Evolutionary conservation across 192 early-diverging fungal genomes (phyloP), one percentile per base, ranked within the genome.

Genomic region (Jimgerdemannia lactiflua): DNA sequence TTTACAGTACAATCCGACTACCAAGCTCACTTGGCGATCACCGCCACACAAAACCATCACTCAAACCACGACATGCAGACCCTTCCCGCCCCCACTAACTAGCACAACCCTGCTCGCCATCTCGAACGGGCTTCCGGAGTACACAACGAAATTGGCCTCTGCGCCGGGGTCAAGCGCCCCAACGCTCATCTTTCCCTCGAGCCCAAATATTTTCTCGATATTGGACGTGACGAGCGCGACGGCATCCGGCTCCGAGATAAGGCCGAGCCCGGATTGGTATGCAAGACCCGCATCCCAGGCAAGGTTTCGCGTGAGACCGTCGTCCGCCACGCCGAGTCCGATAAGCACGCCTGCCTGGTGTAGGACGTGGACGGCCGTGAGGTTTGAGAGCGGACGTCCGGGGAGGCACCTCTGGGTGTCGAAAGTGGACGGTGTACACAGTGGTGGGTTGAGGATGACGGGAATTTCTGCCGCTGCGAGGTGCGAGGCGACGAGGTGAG

Each of bases 231-330:
- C 86, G 59, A 89, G 86, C 4, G 85, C 90, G 42, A 94, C 85
- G 3, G 92, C 92, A 39, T 94, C 89, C 64, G 81, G 82, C 74
- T 86, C 91, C 1, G 83, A 71, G 59, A 91, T 80, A 42, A 82
- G 79, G 11, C 69, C 72, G 11, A 67, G 67, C 14, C 79, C 82
- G 63, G 87, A 87, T 14, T 39, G 80, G 4, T 77, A 43, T 3
- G 83, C 83, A 91, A 92, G 93, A 4, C 91, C 94, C 39, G 94
- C 94, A 80, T 92, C 92, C 91, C 91, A 95, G 10, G 89, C 84
- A 67, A 94, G 78, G 65, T 90, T 88, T 67, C 91, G 88, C 3
- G 86, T 85, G 74, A 84, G 74, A n/a, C 82, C 80, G 43, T 88
- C 85, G 71, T 84, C 84, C 4, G 75, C 42, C 2, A 88, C 88